Percentiles rank a stretch among this genome's conserved stretches.
Evolutionary conservation across 2,329 filamentous ascomycete species (phyloP).

Genomic region (Achaetomium macrosporum): DNA sequence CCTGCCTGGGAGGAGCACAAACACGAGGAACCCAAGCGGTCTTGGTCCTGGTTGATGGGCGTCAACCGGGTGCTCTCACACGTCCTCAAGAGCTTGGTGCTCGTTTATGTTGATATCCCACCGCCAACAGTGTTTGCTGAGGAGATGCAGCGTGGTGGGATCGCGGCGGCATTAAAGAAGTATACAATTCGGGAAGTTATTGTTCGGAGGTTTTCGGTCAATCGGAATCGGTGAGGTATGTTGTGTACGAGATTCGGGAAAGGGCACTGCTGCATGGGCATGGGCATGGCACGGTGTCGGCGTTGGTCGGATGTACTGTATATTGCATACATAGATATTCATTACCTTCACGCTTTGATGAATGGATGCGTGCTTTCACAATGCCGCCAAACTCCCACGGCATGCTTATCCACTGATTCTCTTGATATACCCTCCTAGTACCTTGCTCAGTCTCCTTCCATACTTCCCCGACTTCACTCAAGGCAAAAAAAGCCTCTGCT

Average conservation of each 20-base stretch:
- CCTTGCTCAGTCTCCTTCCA: too few relatives aligned
- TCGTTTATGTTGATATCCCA: slow-evolving; percentile 90
- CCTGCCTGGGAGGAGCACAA: slow-evolving; percentile 61
- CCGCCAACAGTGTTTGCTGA: slow-evolving; percentile 45
- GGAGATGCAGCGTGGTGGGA: slow-evolving; percentile 21
- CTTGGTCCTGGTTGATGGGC: slow-evolving; percentile 82
- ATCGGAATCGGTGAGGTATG: slow-evolving; percentile 26
- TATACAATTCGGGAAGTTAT: slow-evolving; percentile 29
- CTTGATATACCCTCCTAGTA: too few relatives aligned
- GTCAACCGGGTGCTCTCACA: slow-evolving; percentile 85
- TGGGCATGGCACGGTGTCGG: slow-evolving; percentile 1
- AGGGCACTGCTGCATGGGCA: slow-evolving; percentile 6
- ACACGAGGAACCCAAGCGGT: slow-evolving; percentile 43
- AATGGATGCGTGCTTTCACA: too few relatives aligned
- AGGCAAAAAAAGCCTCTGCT: too few relatives aligned
- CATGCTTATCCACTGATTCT: too few relatives aligned
- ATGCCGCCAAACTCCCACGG: too few relatives aligned
- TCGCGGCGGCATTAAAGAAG: slow-evolving; percentile 25
- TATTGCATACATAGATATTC: background rate
- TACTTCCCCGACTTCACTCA: too few relatives aligned
- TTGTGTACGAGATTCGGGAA: background rate
- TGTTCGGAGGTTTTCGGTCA: slow-evolving; percentile 29
- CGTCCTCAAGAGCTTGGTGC: slow-evolving; percentile 81
- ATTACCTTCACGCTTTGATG: too few relatives aligned
- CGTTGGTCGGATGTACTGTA: background rate